phyloP scores from a whole-genome alignment of 129 eudicot species.

The Artemisia tridentata region DNA sequence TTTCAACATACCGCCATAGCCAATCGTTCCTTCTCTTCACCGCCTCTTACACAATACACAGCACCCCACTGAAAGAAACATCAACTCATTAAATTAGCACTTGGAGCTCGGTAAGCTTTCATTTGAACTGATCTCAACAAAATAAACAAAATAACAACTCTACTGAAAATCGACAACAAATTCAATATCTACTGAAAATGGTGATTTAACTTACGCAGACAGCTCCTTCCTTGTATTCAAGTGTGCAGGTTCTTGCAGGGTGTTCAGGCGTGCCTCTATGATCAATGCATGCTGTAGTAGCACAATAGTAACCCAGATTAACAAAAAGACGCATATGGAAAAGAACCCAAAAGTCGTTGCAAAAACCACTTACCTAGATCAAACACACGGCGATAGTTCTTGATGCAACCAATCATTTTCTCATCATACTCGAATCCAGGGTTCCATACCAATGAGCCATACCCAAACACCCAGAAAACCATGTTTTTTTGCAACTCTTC shows the following conservation, averaged over 20 bases:
- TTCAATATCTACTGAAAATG: no score
- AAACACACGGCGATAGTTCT: conserved; percentile 80
- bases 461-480: conserved; percentile 99
- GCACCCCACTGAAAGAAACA: conserved; percentile 77
- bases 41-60: conserved; percentile 85
- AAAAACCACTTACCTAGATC: conserved; percentile 61
- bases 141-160: not conserved
- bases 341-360: not conserved
- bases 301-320: not conserved
- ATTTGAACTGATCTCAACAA: no score
- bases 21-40: conserved; percentile 73
- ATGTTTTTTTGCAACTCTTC: conserved; percentile 39
- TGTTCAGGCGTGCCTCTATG: conserved; percentile 95
- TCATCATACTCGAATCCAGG: conserved; percentile 90
- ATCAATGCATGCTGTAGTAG: conserved; percentile 84
- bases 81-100: conserved; percentile 12
- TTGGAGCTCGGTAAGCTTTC: no score
- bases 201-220: conserved; percentile 88
- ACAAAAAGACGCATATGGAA: not conserved
- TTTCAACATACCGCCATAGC: conserved; percentile 70
- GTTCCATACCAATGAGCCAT: conserved; percentile 98
- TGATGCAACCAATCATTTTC: conserved; percentile 78
- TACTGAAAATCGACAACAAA: no score
- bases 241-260: conserved; percentile 96
- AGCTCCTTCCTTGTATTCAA: conserved; percentile 71